Percentiles rank a stretch among this genome's conserved stretches.
phyloP scores from a whole-genome alignment of 805 yeast species.

The Zygoascus biomembranicola region DNA sequence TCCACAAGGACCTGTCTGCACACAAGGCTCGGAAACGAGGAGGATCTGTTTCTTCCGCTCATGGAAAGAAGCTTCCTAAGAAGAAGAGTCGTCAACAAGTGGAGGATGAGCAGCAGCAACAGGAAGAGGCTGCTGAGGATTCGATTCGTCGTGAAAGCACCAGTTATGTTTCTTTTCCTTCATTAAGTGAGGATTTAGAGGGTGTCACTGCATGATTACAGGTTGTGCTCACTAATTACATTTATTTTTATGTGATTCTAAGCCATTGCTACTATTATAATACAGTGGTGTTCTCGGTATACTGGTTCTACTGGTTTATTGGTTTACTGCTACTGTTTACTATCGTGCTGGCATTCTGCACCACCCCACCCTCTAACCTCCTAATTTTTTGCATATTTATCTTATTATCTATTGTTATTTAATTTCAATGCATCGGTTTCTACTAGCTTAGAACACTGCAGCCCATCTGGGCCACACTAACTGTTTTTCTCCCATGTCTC shows the following conservation, averaged over 20 bases:
- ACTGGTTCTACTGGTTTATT: too few relatives aligned
- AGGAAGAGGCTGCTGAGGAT: background rate
- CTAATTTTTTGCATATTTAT: background rate
- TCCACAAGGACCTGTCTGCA: background rate
- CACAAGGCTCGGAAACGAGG: background rate
- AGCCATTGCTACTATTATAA: too few relatives aligned
- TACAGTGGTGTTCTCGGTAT: too few relatives aligned
- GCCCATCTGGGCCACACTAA: too few relatives aligned
- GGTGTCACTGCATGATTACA: background rate
- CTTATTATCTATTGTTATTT: background rate
- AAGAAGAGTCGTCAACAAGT: background rate
- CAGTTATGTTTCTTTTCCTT: conserved; percentile 11
- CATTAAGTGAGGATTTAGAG: conserved; percentile 6
- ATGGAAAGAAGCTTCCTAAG: background rate
- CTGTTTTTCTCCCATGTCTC: too few relatives aligned
- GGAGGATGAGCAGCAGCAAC: background rate
- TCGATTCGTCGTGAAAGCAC: background rate
- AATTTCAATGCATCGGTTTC: background rate
- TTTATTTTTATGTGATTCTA: too few relatives aligned
- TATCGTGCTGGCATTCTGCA: too few relatives aligned
- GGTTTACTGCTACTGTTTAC: too few relatives aligned
- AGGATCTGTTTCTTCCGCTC: background rate
- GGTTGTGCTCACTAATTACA: too few relatives aligned
- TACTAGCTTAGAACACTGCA: background rate
- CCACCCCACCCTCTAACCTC: background rate